Base-by-base conservation (phyloP, 2,329 filamentous ascomycete genomes). In the Tricladium varicosporioides region DNA sequence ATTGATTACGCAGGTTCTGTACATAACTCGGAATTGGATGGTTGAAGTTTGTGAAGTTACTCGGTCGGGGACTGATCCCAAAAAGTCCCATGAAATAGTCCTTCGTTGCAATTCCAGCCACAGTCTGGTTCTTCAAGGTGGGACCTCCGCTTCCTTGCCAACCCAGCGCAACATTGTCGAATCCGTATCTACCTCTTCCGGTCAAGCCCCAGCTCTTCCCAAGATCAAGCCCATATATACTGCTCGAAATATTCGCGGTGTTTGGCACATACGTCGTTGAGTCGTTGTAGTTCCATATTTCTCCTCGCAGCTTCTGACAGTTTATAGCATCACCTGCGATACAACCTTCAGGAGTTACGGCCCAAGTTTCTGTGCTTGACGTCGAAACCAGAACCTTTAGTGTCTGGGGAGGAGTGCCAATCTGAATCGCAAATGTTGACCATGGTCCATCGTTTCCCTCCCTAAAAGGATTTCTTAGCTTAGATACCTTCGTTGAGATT, bases 281-380 rank as follows among this genome's bases (percentile, higher is more conserved):
- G n/a, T 73, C 66, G 16, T 70, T 72, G 15, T 74, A 72, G 56
- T 81, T 76, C 69, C 82, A 89, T n/a, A 84, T 72, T 51, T 77
- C 77, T 4, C 87, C 87, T 49, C 87, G 80, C 75, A 15, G 75
- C 69, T 59, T 72, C 73, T 68, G 86, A 89, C 13, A 78, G 72
- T 58, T 56, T 31, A 40, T 36, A 56, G 76, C 72, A 40, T 78
- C 80, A 5, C 51, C 52, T 15, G 50, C 43, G 2, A 48, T 67
- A 55, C 84, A 87, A 54, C 83, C 85, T 59, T 78, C 75, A 0
- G 79, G 74, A 52, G 84, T 76, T 1, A 84, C 79, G 1, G 83
- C 79, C 86, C 86, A 89, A 45, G 87, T 84, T 69, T 89, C 85
- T 40, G 87, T 88, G 27, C 85, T 76, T 5, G 81, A 78, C 4